Base-by-base conservation (phyloP, 495 filamentous ascomycete species). In the Friedmanniomyces endolithicus region DNA sequence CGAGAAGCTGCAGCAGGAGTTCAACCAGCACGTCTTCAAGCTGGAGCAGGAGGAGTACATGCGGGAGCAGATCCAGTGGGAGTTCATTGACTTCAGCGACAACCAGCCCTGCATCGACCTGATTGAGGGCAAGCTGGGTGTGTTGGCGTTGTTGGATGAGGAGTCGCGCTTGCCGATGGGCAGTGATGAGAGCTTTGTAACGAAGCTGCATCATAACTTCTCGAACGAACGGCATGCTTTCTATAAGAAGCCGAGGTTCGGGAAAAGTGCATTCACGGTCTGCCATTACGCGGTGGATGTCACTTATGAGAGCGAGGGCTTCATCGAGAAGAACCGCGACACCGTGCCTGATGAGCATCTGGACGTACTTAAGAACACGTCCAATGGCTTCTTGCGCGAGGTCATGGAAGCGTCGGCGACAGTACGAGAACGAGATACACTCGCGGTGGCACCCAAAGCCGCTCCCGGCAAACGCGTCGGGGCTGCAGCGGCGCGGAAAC, bases 21-120 rank as follows among this genome's bases (percentile, higher is more conserved):
- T 99, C 75, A 99, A 99, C 69, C 88, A 94, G 69, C 92, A 99
- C 62, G 92, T 99, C n/a, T 99, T 99, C 80, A 95, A 97, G 67
- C 79, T 99, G 19, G 92, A 99, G 68, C 92, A 99, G 68, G 94
- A 97, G 71, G 92, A 99, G 72, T 99, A 99, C 70, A 78, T 96
- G 12, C 79, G 86, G 29, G 92, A 99, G 66, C 75, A 97, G 71
- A 99, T 99, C 60, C 90, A 97, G 67, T 99, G 92, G 92, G 95
- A 87, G 12, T 99, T 97, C 68, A 99, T 99, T 73, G 92, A 99
- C 68, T 99, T 97, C 71, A 94, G 92, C 48, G 92, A 99, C 67
- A 99, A 99, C 64, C 89, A 97, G 68, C 94, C 94, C n/a, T 99
- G 92, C 72, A 99, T 99, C 65, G 92, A 99, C 68, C 71, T 99